These are phyloP conservation scores for Jaltomata sinuosa DNA, from an alignment of 257 asterid genomes.

Conservation along the genomic window DNA sequence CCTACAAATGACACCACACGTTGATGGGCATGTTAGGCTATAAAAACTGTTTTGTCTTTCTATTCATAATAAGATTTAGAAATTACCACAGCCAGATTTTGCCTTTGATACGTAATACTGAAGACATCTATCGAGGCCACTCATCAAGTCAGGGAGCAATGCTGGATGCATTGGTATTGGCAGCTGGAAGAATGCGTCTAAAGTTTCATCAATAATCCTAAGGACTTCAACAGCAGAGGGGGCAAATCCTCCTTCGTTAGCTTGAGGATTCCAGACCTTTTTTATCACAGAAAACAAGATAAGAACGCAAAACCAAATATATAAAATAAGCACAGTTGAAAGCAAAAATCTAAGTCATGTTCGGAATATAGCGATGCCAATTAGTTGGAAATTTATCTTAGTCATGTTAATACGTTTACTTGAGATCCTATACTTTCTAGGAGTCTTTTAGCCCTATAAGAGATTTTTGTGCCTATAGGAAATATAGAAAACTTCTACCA, in stretches of 20 bases:
- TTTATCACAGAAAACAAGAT: conserved; percentile 11
- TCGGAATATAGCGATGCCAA: not conserved
- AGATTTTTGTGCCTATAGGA: not conserved
- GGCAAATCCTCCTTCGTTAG: conserved; percentile 77
- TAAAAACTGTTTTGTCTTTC: not conserved
- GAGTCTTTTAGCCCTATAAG: not conserved
- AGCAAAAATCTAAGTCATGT: not conserved
- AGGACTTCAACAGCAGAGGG: conserved; percentile 87
- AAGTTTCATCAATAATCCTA: conserved; percentile 73
- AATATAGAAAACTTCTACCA: not conserved
- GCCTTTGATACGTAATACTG: conserved; percentile 74
- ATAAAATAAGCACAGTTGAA: not conserved
- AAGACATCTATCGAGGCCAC: conserved; percentile 84
- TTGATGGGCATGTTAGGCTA: not conserved
- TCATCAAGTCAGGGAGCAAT: conserved; percentile 72
- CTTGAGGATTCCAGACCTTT: conserved; percentile 81
- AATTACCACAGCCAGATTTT: conserved; percentile 87
- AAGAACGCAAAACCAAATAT: not conserved
- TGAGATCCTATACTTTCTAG: not conserved
- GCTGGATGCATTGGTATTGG: conserved; percentile 98
- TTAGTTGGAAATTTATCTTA: not conserved
- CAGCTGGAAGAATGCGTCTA: conserved; percentile 83
- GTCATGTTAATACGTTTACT: not conserved
- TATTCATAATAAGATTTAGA: not conserved
- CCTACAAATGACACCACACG: conserved; percentile 31